Conservation (phyloP, 768 basidiomycete species). For the Tulasnella calospora region DNA sequence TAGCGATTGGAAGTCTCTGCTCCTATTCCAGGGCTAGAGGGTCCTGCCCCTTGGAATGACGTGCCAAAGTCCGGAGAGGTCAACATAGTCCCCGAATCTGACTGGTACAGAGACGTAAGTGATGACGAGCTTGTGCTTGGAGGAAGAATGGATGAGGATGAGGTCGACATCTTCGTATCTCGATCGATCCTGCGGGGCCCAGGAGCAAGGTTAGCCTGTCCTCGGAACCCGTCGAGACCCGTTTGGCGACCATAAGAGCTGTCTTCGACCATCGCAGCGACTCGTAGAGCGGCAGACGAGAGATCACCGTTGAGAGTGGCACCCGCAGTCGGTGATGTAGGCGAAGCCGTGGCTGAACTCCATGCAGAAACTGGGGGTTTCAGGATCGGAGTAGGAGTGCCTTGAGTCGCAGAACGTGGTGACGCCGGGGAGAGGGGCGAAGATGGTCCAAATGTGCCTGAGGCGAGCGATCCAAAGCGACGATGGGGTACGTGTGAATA, state of each 20-base stretch:
- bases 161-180: constrained; percentile 18
- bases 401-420: neutral
- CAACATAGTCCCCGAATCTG: constrained; percentile 6
- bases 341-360: constrained; percentile 8
- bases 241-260: neutral
- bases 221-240: neutral
- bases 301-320: neutral
- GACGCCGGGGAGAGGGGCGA: neutral
- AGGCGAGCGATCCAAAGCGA: neutral
- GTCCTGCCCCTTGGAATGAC: neutral
- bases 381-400: neutral
- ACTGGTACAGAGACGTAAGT: constrained; percentile 12
- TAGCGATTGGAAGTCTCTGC: neutral
- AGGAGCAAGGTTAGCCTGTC: neutral
- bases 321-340: neutral
- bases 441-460: neutral
- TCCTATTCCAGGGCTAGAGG: neutral
- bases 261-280: neutral
- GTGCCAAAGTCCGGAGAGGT: constrained; percentile 6
- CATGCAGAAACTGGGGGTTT: neutral
- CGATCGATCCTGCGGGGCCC: neutral
- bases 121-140: constrained; percentile 23
- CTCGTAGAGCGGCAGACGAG: neutral
- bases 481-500: neutral
- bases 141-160: constrained; percentile 23